A percentile compares a stretch with the other conserved stretches of the same genome.
Evolutionary conservation across 352 stramenopile species (phyloP).

Genomic region (Pythium chondricola): DNA sequence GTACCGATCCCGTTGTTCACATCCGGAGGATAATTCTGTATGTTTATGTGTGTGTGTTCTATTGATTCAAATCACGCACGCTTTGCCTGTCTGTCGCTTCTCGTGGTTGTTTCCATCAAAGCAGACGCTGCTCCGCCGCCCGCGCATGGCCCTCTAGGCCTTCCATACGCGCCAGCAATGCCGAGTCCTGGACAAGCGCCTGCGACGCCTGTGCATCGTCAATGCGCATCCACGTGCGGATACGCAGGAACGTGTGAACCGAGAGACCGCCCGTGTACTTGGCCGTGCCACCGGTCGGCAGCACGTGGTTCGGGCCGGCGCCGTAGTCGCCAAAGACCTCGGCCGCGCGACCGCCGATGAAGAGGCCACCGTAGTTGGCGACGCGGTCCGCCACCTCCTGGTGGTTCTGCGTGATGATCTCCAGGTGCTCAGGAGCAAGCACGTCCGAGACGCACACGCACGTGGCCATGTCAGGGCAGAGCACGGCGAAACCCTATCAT

Average conservation of each 20-base stretch:
- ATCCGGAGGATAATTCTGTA: background rate
- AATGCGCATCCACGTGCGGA: conserved; percentile 98
- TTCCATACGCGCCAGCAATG: conserved; percentile 91
- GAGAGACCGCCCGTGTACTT: conserved; percentile 97
- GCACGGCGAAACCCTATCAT: conserved; percentile 65
- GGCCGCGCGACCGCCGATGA: conserved; percentile 92
- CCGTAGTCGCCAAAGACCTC: conserved; percentile 98
- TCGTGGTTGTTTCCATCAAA: conserved; percentile 31
- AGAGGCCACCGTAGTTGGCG: conserved; percentile 88
- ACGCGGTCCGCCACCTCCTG: conserved; percentile 78
- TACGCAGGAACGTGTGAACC: conserved; percentile 98
- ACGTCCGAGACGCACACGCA: conserved; percentile 85
- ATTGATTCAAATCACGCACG: background rate
- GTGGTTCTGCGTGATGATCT: conserved; percentile 88
- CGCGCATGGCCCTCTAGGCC: conserved; percentile 78
- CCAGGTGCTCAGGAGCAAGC: conserved; percentile 83
- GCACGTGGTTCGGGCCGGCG: conserved; percentile 97
- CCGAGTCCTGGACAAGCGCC: conserved; percentile 90
- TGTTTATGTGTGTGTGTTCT: background rate
- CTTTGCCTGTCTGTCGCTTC: too few species aligned
- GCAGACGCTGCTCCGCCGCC: conserved; percentile 69
- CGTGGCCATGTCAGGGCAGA: conserved; percentile 60
- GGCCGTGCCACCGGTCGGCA: conserved; percentile 95
- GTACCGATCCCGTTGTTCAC: conserved; percentile 1
- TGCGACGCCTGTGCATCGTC: conserved; percentile 83